Percentiles rank a stretch among this genome's conserved stretches.
These are phyloP conservation scores for Bipolaris zeicola DNA, from an alignment of 2,329 filamentous ascomycete genomes.

Conservation along the genomic window DNA sequence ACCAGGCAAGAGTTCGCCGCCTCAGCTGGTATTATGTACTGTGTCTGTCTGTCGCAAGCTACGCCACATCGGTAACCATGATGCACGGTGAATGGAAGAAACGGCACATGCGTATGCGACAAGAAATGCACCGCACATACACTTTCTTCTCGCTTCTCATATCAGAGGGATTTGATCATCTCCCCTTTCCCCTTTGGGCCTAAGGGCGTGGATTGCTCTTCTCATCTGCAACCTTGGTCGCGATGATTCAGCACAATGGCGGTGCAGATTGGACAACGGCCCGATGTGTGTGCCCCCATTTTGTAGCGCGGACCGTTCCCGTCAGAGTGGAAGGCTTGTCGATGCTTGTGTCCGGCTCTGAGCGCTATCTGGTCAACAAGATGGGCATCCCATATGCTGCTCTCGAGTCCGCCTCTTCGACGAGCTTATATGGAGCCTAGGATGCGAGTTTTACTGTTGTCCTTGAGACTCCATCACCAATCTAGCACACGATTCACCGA, in stretches of 20 bases:
- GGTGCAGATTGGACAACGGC: constrained; percentile 1
- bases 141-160: neutral
- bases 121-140: neutral
- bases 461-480: neutral
- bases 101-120: neutral
- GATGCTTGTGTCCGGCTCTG: neutral
- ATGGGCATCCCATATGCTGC: neutral
- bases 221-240: constrained; percentile 2
- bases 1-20: neutral
- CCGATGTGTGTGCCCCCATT: neutral
- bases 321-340: neutral
- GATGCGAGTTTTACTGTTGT: neutral
- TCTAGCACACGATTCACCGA: neutral
- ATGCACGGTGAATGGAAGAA: constrained; percentile 1
- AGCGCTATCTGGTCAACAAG: neutral
- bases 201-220: constrained; percentile 8
- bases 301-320: neutral
- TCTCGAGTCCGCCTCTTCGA: neutral
- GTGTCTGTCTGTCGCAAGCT: neutral
- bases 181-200: neutral
- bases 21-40: constrained; percentile 9
- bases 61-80: neutral
- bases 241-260: constrained; percentile 11
- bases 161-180: neutral
- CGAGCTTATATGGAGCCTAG: neutral